Base-by-base conservation (phyloP, 2,329 filamentous ascomycete species). In the Drechslerella coelobrocha region DNA sequence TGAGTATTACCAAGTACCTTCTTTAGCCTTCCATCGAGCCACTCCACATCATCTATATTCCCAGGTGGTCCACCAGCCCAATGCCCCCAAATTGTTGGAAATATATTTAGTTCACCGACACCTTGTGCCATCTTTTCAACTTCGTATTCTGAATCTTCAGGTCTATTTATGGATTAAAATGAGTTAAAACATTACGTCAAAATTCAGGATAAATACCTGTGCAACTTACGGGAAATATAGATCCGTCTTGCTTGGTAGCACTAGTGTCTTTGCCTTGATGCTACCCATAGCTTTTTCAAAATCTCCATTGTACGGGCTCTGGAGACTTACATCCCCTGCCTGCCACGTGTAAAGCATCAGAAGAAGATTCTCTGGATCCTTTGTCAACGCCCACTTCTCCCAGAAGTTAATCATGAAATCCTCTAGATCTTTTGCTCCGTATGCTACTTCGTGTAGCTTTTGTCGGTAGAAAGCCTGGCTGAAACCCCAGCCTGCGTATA, bases 401-500 rank as follows among this genome's bases (percentile, higher is more conserved):
- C 90, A 93, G 75, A 90, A 91, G 10, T 83, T 85, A 5, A 85
- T 80, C 82, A 93, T 84, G 72, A 92, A 93, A 57, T 89, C 86
- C 72, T 92, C 89, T 1, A 92, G 81, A 60, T 85, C 81, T 73
- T 86, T 86, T 75, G 83, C 91, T 0, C 88, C 87, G 76, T 88
- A 88, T n/a, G 90, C 68, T 24, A 6, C 62, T 14, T 62, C 45
- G 14, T 69, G 37, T n/a, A 69, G 27, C 76, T 83, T 87, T 73
- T 90, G 81, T 0, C 90, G 83, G 75, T 93, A 93, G 75, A 92
- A 93, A 0, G 88, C 83, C 75, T 92, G 89, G 55, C 86, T 89
- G 75, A 93, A 89, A 0, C 90, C 90, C 89, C 86, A 94, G 0
- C 89, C 90, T 0, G 90, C 89, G 78, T 94, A 94, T 0, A 87